These are phyloP conservation scores for Sphagnum tenellum DNA, from an alignment of 225 moss, liverwort and hornwort genomes.

Conservation along the genomic window DNA sequence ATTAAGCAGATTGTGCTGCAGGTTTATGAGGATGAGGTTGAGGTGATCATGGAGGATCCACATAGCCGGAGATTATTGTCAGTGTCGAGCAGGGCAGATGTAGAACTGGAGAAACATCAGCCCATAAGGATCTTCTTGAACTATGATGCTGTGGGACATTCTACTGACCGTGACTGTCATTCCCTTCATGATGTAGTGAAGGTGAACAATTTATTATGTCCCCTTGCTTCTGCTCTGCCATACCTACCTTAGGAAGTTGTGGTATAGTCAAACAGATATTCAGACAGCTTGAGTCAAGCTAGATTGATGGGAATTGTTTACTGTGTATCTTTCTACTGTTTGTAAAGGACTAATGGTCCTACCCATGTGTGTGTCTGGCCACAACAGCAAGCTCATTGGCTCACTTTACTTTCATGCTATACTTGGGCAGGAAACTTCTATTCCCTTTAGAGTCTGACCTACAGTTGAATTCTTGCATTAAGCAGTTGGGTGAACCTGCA, in stretches of 20 bases:
- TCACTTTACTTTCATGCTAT: no score
- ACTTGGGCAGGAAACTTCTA: no score
- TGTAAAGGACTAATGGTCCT: no score
- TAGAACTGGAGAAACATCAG: conserved; percentile 37
- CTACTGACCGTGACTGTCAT: conserved; percentile 65
- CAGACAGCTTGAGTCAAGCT: no score
- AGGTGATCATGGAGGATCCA: conserved; percentile 10
- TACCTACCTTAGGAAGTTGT: no score
- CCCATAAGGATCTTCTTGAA: conserved; percentile 68
- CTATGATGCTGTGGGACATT: conserved; percentile 77
- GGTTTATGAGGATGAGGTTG: conserved; percentile 42
- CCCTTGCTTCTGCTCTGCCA: no score
- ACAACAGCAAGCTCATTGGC: no score
- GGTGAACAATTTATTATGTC: conserved; percentile 13
- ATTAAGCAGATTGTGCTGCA: not conserved
- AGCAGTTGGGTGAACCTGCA: conserved; percentile 68
- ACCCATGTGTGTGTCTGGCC: no score
- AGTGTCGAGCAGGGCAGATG: conserved; percentile 10
- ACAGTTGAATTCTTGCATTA: not conserved
- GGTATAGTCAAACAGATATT: no score
- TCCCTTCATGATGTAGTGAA: conserved; percentile 59
- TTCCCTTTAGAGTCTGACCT: no score
- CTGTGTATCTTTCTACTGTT: no score
- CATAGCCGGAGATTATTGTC: conserved; percentile 40
- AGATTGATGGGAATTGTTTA: no score